Percentiles rank a stretch among this genome's conserved stretches.
Conservation (phyloP, 2,329 filamentous ascomycete species). For the Tolypocladium amazonense region DNA sequence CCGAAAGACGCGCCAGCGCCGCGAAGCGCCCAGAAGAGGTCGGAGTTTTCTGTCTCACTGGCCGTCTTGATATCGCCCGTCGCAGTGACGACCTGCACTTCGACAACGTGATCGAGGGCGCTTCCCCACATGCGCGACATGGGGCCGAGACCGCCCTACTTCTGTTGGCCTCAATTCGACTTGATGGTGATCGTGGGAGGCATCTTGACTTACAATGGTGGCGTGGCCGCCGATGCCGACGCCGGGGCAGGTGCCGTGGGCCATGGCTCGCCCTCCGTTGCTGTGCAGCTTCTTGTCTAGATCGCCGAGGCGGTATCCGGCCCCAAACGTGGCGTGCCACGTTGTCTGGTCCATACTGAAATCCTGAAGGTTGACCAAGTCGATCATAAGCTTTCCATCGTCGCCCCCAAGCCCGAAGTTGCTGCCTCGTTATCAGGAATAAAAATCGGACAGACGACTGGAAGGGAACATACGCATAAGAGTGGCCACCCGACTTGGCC, state of each 20-base stretch:
- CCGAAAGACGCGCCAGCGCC: conserved; percentile 48
- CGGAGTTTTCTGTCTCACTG: conserved; percentile 34
- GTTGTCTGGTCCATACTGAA: conserved; percentile 42
- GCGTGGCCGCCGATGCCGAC: conserved; percentile 50
- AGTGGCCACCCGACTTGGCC: conserved; percentile 54
- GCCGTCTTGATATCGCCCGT: conserved; percentile 39
- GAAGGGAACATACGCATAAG: conserved; percentile 38
- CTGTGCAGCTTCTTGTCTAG: conserved; percentile 38
- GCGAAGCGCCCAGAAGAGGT: conserved; percentile 46
- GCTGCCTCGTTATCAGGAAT: conserved; percentile 9
- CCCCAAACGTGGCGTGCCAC: conserved; percentile 44
- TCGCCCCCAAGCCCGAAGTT: conserved; percentile 37
- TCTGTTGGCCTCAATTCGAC: not conserved
- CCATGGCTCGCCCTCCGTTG: conserved; percentile 43
- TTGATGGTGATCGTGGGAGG: not conserved
- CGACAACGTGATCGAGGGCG: conserved; percentile 42
- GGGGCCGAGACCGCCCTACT: conserved; percentile 45
- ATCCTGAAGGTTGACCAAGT: conserved; percentile 40
- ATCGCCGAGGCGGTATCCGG: conserved; percentile 40
- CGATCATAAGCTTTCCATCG: conserved; percentile 41
- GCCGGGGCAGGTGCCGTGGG: conserved; percentile 48
- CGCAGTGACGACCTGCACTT: conserved; percentile 45
- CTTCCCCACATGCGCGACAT: conserved; percentile 49
- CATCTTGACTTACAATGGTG: conserved; percentile 33
- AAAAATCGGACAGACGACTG: not conserved